Conservation (phyloP, 2,329 filamentous ascomycete genomes). For the Cordyceps cicadae region DNA sequence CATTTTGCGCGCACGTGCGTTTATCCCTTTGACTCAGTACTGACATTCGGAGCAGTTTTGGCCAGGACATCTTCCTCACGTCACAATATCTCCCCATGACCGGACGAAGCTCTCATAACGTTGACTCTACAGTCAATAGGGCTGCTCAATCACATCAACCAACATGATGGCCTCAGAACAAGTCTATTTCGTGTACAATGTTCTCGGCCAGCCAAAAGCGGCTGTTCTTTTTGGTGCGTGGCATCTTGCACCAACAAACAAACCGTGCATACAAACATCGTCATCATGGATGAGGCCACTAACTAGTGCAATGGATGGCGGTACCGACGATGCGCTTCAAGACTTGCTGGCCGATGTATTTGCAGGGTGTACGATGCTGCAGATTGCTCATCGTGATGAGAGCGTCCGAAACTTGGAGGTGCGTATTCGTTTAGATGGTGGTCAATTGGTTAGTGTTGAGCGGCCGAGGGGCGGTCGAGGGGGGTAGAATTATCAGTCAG, state of each 20-base stretch:
- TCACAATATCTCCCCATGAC: neutral
- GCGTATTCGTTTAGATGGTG: neutral
- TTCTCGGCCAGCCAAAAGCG: constrained; percentile 1
- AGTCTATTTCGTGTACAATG: neutral
- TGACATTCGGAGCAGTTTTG: neutral
- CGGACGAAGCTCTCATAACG: neutral
- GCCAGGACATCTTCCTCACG: constrained; percentile 1
- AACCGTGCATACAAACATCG: neutral
- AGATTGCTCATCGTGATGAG: neutral
- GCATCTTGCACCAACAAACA: constrained; percentile 2
- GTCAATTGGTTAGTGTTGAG: neutral
- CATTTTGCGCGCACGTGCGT: no score
- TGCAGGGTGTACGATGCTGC: neutral
- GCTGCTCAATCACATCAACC: neutral
- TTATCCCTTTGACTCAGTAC: no score
- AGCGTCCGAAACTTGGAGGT: neutral
- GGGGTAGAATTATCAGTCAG: no score
- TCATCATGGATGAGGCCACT: constrained; percentile 5
- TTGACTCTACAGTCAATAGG: neutral
- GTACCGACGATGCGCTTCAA: neutral
- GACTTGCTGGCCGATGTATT: neutral
- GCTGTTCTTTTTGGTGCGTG: neutral
- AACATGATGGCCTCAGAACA: neutral
- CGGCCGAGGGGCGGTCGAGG: no score
- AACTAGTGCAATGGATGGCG: constrained; percentile 1